Evolutionary conservation across 1,284 basidiomycete genomes (phyloP).

Genomic region (Phellopilus nigrolimitatus): DNA sequence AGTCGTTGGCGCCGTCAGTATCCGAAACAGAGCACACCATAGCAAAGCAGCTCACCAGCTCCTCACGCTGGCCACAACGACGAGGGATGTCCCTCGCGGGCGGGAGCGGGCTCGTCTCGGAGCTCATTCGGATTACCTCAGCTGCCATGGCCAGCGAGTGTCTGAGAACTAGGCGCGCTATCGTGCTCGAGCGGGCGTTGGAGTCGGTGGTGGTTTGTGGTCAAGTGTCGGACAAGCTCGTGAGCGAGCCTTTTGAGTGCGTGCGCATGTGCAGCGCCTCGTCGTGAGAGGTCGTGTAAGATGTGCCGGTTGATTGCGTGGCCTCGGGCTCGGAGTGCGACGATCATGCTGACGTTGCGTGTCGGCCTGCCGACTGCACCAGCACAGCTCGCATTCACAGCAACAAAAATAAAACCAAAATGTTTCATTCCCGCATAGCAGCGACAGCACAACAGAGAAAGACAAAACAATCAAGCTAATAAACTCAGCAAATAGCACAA

Average conservation of each 20-base stretch:
- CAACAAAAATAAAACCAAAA: neutral
- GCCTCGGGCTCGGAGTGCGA: too few relatives aligned
- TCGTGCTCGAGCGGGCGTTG: constrained; percentile 33
- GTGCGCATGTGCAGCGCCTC: neutral
- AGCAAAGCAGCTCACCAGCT: constrained; percentile 37
- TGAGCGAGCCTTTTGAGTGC: neutral
- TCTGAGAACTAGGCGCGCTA: neutral
- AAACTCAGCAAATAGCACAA: neutral
- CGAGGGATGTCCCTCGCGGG: constrained; percentile 63
- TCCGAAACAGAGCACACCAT: neutral
- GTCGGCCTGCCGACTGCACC: too few relatives aligned
- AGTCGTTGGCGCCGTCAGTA: neutral
- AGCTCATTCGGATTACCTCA: neutral
- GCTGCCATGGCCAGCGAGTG: constrained; percentile 8
- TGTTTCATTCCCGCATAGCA: neutral
- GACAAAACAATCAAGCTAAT: neutral
- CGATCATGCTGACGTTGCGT: too few relatives aligned
- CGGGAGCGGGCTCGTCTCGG: constrained; percentile 37
- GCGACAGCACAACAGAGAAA: constrained; percentile 1
- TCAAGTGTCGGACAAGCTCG: neutral
- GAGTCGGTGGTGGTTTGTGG: constrained; percentile 22
- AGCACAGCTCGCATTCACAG: neutral
- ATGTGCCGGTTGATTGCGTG: too few relatives aligned
- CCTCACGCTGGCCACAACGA: constrained; percentile 57
- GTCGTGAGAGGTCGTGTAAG: too few relatives aligned